A percentile compares a stretch with the other conserved stretches of the same genome.
Conservation (phyloP, 345 rosid genomes). For the Syzygium aromaticum region DNA sequence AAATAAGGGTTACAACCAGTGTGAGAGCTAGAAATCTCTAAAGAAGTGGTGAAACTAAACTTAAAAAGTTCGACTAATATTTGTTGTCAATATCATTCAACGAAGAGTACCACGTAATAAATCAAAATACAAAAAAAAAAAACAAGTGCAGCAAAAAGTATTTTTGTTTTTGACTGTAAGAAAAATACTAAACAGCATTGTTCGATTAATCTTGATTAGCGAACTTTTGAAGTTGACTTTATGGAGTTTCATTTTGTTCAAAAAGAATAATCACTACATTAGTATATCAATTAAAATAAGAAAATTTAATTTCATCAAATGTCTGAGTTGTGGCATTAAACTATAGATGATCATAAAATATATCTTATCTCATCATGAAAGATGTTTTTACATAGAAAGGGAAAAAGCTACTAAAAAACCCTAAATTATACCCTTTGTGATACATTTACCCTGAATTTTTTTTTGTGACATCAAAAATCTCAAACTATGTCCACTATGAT, state of each 20-base stretch:
- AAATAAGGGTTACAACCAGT: fast-evolving
- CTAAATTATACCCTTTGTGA: too few species aligned
- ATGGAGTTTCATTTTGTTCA: neutral
- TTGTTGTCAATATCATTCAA: neutral
- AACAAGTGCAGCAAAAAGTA: neutral
- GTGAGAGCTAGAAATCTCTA: neutral
- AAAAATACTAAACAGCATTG: neutral
- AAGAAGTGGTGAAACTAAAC: neutral
- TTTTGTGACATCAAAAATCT: too few species aligned
- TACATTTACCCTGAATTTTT: too few species aligned
- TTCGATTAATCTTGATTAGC: neutral
- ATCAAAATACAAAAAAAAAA: neutral
- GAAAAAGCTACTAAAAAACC: too few species aligned
- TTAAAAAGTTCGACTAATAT: neutral
- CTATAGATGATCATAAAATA: neutral
- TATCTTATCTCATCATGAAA: neutral
- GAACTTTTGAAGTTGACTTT: neutral
- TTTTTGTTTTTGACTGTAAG: neutral
- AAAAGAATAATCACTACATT: neutral
- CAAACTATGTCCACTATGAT: too few species aligned
- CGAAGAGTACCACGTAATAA: neutral
- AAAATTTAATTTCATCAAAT: neutral
- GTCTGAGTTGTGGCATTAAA: fast-evolving
- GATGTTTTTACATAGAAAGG: neutral
- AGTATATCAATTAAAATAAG: neutral